Evolutionary conservation across 148 eudicot genomes (phyloP).

Genomic region (Rhododendron williamsianum): DNA sequence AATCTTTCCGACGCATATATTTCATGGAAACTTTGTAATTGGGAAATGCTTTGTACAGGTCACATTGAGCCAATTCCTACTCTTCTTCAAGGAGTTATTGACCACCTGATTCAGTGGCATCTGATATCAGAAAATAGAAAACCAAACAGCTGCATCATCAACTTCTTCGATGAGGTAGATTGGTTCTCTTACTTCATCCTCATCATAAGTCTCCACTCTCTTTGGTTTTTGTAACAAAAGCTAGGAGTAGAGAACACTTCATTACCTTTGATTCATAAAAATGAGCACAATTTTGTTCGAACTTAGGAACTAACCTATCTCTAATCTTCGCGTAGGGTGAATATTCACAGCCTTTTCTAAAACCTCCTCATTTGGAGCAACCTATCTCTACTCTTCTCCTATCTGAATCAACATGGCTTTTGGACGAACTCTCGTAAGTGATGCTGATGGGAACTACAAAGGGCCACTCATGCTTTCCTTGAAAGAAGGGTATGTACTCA

Average conservation of each 20-base stretch:
- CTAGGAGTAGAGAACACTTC: neutral
- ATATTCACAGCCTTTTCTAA: slow-evolving; percentile 80
- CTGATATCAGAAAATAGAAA: slow-evolving; percentile 64
- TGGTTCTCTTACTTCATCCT: neutral
- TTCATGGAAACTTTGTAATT: slow-evolving; percentile 6
- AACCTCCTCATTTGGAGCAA: slow-evolving; percentile 97
- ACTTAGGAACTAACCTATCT: neutral
- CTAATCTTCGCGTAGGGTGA: slow-evolving; percentile 55
- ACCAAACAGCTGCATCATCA: slow-evolving; percentile 87
- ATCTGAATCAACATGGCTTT: slow-evolving; percentile 78
- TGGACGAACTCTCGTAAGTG: slow-evolving; percentile 65
- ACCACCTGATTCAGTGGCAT: slow-evolving; percentile 81
- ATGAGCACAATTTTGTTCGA: neutral
- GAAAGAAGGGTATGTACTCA: slow-evolving; percentile 67
- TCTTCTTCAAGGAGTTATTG: slow-evolving; percentile 67
- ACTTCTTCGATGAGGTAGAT: slow-evolving; percentile 89
- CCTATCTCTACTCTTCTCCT: slow-evolving; percentile 72
- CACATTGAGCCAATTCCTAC: slow-evolving; percentile 75
- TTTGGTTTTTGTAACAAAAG: neutral
- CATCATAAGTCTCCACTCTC: neutral
- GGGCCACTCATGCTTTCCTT: slow-evolving; percentile 75
- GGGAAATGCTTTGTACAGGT: slow-evolving; percentile 37
- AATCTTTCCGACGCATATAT: neutral
- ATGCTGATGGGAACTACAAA: slow-evolving; percentile 78
- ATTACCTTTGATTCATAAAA: neutral